Evolutionary conservation across 768 basidiomycete species (phyloP), one percentile per base, ranked within the genome.

Genomic region (Harrya chromipes): DNA sequence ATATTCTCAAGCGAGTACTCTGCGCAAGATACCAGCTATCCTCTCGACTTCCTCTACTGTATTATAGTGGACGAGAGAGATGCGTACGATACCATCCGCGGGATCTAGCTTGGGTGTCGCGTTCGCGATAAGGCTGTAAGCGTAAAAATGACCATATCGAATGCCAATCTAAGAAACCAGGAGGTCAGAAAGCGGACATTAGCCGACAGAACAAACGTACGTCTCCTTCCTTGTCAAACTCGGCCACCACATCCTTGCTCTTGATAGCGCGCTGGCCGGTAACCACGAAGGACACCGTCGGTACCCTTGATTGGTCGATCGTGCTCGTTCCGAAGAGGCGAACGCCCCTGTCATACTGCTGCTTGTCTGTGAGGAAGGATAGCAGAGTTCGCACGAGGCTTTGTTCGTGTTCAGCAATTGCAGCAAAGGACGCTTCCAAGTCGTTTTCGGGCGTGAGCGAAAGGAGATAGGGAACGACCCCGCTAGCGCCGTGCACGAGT

Each of bases 21-120:
- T 79, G 52, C 78, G 74, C 47, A 87, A 61, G 40, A 82, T 66
- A 0, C 67, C 67, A 26, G 88, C 75, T 53, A 90, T 82, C 58
- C 55, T 70, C 46, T 80, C 65, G 1, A 87, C 85, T 57, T 90
- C 86, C 50, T 81, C 76, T 4, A 84, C 70, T 0, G 88, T 90
- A 59, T 90, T 89, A 58, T 90, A 88, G 57, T 90, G 89, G 20
- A 88, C 85, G 23, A 90, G 63, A 2, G 86, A 88, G 47, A 90
- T 80, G 4, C 89, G 78, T 19, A 89, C 83, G 4, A 87, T 82
- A 0, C 81, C 86, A 50, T 89, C 86, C 0, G 76, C 72, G 1
- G 73, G 62, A 56, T 85, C 79, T 39, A 86, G 51, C 53, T 79
- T 80, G 8, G 85, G 85, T 16, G 62, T 63, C 9, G 86, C 67